Base-by-base conservation (phyloP, 1,284 basidiomycete species). In the Ceratobasidium theobromae region DNA sequence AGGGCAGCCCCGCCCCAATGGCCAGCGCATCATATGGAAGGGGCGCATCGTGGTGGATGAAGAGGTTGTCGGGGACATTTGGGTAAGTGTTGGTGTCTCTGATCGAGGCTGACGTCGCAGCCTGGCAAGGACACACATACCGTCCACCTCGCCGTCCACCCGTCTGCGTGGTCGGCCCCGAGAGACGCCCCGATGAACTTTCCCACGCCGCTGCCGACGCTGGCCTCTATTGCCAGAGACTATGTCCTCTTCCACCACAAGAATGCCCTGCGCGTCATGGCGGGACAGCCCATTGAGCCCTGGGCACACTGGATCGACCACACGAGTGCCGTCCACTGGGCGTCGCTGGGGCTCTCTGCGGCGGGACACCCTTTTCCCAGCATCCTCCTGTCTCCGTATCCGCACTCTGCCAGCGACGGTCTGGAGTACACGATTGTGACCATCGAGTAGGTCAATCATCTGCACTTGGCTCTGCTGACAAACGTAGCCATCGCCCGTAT, bases 1-100 rank as follows among this genome's bases (percentile, higher is more conserved):
- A 8, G 89, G 89, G n/a, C 79, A 77, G 67, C 89, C 89, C 49
- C 80, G 77, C 38, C 79, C 83, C 16, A 82, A 84, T 16, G 88
- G 88, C 14, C 89, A 91, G 76, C 79, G 86, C 67, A 79, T 91
- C 68, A 86, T 91, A 67, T 89, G 85, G 82, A 81, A 85, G 72
- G 89, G 89, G 18, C 82, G 89, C 49, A 79, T 82, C 72, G 77
- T 91, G 53, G 76, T 75, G 27, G 86, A 91, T 75, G 77, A 80
- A 45, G 88, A 91, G 78, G 82, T 79, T 70, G 79, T 91, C 23
- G 77, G 80, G 65, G 81, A 84, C 53, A 76, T 91, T 46, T 89
- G 89, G 87, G 84, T 84, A 81, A 87, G 86, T 70, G 72, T 81
- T 73, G 53, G 48, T 28, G 14, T 67, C 53, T 33, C 52, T 35